phyloP scores from a whole-genome alignment of 1,284 basidiomycete genomes.

The Chalciporus sp. region DNA sequence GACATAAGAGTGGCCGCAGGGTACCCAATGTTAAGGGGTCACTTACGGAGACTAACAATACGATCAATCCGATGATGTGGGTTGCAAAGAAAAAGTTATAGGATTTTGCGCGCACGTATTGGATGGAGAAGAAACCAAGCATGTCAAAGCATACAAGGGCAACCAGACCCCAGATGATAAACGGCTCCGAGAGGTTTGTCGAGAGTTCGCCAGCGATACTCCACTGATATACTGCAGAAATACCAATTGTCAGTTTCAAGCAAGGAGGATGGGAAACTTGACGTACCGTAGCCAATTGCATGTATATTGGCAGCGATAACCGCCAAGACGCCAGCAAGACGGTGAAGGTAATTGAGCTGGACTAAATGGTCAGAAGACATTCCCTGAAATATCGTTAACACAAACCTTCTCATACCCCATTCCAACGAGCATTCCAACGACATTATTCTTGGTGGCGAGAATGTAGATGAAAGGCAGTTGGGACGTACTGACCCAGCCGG shows the following conservation, averaged over 20 bases:
- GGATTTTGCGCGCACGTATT: constrained; percentile 49
- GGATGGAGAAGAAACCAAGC: constrained; percentile 54
- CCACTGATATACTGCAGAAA: constrained; percentile 61
- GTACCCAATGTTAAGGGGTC: not conserved
- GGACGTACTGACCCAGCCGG: constrained; percentile 66
- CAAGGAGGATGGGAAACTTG: no score
- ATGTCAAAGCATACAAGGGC: constrained; percentile 53
- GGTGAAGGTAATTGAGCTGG: constrained; percentile 80
- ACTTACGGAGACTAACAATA: constrained; percentile 54
- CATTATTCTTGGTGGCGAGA: constrained; percentile 75
- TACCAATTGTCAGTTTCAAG: no score
- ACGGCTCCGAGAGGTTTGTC: constrained; percentile 36
- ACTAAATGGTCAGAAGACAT: not conserved
- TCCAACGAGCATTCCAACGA: constrained; percentile 63
- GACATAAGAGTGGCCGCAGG: constrained; percentile 3
- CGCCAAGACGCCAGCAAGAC: constrained; percentile 63
- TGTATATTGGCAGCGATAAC: constrained; percentile 73
- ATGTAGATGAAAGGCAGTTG: constrained; percentile 74
- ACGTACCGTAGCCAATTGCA: constrained; percentile 60
- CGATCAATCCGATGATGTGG: constrained; percentile 48
- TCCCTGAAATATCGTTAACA: not conserved
- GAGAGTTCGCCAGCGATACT: constrained; percentile 45
- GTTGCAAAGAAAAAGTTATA: constrained; percentile 60
- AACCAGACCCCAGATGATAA: constrained; percentile 51
- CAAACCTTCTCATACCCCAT: constrained; percentile 74